Evolutionary conservation across 139 green algal species (phyloP), one percentile per base, ranked within the genome.

Genomic region (Chlorella sorokiniana): DNA sequence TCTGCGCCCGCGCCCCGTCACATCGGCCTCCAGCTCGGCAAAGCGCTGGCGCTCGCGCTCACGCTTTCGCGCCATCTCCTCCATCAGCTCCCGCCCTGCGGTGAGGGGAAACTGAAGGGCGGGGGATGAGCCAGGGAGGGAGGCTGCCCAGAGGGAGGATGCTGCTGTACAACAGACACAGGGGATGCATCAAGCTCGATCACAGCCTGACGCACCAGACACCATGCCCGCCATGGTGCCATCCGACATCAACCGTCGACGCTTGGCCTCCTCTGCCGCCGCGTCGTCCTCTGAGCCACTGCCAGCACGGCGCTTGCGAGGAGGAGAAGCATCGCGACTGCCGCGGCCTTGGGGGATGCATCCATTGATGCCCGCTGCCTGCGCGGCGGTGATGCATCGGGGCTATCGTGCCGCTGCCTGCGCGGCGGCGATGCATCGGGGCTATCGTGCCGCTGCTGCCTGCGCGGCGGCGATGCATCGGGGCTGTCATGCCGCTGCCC

Each of bases 151-250:
- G 63, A 31, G 31, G 63, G 29, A 37, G 27, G 37, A 64, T 16
- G 35, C 23, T 29, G 1, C 63, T 7, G 51, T 67, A 44, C 14
- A 40, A 35, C 18, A 56, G 14, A 56, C 11, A 56, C 48, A 56
- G 16, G 16, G 14, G 14, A 11, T 11, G 16, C 48, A 56, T 11
- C 48, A 56, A 16, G 14, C 14, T 25, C 48, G 48, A 56, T 56
- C 16, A 11, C 48, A 5, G 62, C 10, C n/a, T 33, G 22, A 51
- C 87, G 41, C 33, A 92, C 89, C 81, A 79, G 40, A 90, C 35
- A 95, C 82, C 77, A 95, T 86, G 23, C 91, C 91, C 23, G 89
- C 83, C n/a, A 81, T 44, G 1, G 86, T 93, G 52, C 91, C 91
- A 69, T 94, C 91, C 20, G 83, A 84, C 90, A 94, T 94, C 22